Base-by-base conservation (phyloP, 139 green algal genomes). In the Limnomonas spitsbergensis region DNA sequence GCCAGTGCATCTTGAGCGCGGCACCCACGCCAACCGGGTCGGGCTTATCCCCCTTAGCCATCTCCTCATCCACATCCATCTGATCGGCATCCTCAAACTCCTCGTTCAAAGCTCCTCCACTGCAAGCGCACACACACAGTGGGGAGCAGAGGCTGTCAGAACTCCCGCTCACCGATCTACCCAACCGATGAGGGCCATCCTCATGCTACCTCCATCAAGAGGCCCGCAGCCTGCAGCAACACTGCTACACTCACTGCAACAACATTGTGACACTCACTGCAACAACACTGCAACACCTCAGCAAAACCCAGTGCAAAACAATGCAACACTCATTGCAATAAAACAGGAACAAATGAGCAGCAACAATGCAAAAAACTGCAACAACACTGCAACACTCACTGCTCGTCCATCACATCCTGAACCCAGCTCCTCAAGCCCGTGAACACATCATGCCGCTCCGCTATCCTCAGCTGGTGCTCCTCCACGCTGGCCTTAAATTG, bases 11-110 rank as follows among this genome's bases (percentile, higher is more conserved):
- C 34, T 31, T 42, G 26, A 75, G 68, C 14, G 68, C 68, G 29
- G 68, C 68, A n/a, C 68, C 68, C 9, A 75, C 68, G 40, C 68
- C 68, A 6, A 31, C 40, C 29, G 68, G 68, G 26, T 75, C 68
- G 9, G 68, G 34, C 9, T 27, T 42, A 31, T 75, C 36, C 36
- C 7, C 36, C 36, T 52, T 75, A 6, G 9, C 3, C 20, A 27
- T 29, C 14, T 61, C 47, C 68, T 75, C 68, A 20, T 75, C 68
- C 9, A 75, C 26, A 40, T 75, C 68, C 20, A 75, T 20, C 68
- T 75, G 68, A 7, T 75, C 68, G 3, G 68, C 68, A 32, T 75
- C 68, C 9, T 47, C 68, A 40, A 47, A 32, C 14, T 75, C 68
- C 34, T 53, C 3, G 9, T 53, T 7, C 3, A 75, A 31, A 9